phyloP scores from a whole-genome alignment of 768 basidiomycete species.

The Suillus cothurnatus region DNA sequence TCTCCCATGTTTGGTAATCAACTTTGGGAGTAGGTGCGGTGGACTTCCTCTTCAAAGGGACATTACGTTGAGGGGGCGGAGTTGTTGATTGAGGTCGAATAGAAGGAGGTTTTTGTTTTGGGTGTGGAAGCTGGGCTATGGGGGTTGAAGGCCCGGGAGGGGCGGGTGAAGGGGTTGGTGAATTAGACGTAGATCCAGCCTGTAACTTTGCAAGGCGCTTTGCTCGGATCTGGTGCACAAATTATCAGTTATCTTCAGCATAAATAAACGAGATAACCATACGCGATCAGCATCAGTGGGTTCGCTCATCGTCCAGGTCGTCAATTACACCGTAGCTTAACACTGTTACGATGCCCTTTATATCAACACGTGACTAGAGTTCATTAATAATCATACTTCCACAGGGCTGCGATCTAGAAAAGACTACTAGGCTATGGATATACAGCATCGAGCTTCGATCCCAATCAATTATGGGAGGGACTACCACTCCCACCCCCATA shows the following conservation, averaged over 20 bases:
- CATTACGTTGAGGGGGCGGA: constrained; percentile 34
- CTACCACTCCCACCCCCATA: constrained; percentile 8
- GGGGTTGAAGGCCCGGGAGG: constrained; percentile 26
- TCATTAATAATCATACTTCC: too few species aligned
- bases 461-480: neutral
- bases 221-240: constrained; percentile 70
- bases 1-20: constrained; percentile 70
- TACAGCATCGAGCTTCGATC: neutral
- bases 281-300: constrained; percentile 85
- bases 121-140: constrained; percentile 37
- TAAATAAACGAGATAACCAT: constrained; percentile 22
- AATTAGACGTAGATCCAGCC: constrained; percentile 35
- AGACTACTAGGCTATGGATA: neutral
- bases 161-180: constrained; percentile 26
- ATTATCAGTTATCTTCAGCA: neutral
- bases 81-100: constrained; percentile 30
- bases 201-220: constrained; percentile 90
- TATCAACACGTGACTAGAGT: neutral
- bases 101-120: constrained; percentile 31
- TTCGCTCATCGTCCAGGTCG: constrained; percentile 28
- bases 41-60: constrained; percentile 52
- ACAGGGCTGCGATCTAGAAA: too few species aligned
- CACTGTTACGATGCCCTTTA: neutral
- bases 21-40: constrained; percentile 42
- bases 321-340: neutral